Percentiles rank a stretch among this genome's conserved stretches.
phyloP scores from a whole-genome alignment of 2,329 filamentous ascomycete genomes.

The Claviceps africana region DNA sequence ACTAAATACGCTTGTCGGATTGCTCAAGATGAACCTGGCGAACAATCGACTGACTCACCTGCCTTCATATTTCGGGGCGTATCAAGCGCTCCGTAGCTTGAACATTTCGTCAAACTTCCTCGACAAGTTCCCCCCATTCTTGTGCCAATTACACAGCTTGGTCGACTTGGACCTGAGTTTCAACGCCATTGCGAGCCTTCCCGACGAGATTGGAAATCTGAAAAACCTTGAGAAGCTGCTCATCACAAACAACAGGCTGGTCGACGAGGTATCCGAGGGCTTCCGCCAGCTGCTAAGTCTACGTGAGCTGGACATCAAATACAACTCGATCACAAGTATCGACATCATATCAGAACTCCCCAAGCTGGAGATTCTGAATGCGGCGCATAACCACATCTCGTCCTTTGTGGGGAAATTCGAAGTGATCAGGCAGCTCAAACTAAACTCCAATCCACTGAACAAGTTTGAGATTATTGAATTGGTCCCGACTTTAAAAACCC shows the following conservation, averaged over 20 bases:
- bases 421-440: constrained; percentile 65
- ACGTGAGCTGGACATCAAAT: constrained; percentile 86
- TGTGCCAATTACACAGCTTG: constrained; percentile 68
- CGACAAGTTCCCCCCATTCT: constrained; percentile 67
- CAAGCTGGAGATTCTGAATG: constrained; percentile 72
- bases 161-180: constrained; percentile 95
- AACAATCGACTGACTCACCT: constrained; percentile 79
- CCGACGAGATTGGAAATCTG: constrained; percentile 64
- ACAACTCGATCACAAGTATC: constrained; percentile 79
- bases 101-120: constrained; percentile 93
- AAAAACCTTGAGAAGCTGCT: constrained; percentile 74
- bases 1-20: constrained; percentile 56
- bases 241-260: constrained; percentile 87
- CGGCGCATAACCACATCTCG: constrained; percentile 86
- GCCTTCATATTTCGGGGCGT: constrained; percentile 70
- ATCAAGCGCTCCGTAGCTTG: constrained; percentile 63
- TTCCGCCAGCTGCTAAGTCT: constrained; percentile 64
- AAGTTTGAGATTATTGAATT: constrained; percentile 72
- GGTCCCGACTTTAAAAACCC: constrained; percentile 66
- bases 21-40: constrained; percentile 81
- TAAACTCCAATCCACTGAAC: constrained; percentile 92
- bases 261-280: constrained; percentile 56
- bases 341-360: constrained; percentile 75
- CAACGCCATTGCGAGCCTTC: constrained; percentile 71
- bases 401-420: constrained; percentile 83